These are phyloP conservation scores for Globisporangium splendens DNA, from an alignment of 352 stramenopile genomes.

Conservation along the genomic window DNA sequence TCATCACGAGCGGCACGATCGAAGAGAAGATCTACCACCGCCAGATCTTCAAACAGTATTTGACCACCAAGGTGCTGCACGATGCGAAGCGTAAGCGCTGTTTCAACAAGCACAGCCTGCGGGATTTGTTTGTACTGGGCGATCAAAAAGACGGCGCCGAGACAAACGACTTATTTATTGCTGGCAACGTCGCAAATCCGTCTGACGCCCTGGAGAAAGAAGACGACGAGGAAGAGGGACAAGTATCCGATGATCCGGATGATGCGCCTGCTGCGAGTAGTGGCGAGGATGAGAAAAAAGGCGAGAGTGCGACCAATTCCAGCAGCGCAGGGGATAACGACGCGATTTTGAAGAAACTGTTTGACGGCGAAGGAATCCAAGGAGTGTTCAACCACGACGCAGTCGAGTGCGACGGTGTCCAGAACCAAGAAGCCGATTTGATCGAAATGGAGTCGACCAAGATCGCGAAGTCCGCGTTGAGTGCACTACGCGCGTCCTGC, in stretches of 20 bases:
- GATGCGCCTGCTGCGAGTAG: neutral
- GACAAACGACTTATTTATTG: conserved; percentile 91
- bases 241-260: conserved; percentile 15
- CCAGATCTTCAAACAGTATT: conserved; percentile 99
- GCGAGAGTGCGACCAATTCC: neutral
- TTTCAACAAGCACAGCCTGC: conserved; percentile 96
- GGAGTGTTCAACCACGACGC: conserved; percentile 95
- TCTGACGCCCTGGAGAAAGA: conserved; percentile 16
- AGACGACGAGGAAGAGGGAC: conserved; percentile 30
- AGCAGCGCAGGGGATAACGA: conserved; percentile 62
- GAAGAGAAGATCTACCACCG: conserved; percentile 99
- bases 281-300: neutral
- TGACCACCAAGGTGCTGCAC: conserved; percentile 96
- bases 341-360: conserved; percentile 87
- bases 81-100: conserved; percentile 96
- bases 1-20: conserved; percentile 97
- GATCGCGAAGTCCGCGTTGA: conserved; percentile 84
- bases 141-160: conserved; percentile 74
- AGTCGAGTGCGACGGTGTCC: conserved; percentile 84
- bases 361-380: conserved; percentile 89
- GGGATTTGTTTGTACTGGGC: conserved; percentile 94
- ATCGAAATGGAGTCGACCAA: conserved; percentile 92
- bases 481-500: conserved; percentile 78
- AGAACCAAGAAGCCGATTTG: conserved; percentile 87
- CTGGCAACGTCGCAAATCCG: conserved; percentile 77